phyloP scores from a whole-genome alignment of 2,329 filamentous ascomycete genomes.

The Diplodia intermedia region DNA sequence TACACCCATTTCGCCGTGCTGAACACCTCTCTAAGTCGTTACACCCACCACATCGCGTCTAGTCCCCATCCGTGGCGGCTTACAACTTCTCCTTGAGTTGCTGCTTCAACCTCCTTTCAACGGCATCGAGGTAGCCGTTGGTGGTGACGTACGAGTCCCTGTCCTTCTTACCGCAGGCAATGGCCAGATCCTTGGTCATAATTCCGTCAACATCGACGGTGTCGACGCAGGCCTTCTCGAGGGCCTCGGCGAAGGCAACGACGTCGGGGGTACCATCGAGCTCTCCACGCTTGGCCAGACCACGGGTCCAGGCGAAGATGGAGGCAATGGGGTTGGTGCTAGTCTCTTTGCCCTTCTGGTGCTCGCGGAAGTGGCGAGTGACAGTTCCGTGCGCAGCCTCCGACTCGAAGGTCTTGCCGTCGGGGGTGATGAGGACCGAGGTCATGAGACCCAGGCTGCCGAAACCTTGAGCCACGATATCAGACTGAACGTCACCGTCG shows the following conservation, averaged over 20 bases:
- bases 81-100: slow-evolving; percentile 80
- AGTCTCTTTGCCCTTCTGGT: slow-evolving; percentile 97
- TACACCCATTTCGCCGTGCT: slow-evolving; percentile 5
- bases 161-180: slow-evolving; percentile 87
- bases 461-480: slow-evolving; percentile 97
- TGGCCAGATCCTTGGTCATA: slow-evolving; percentile 99
- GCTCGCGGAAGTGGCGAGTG: slow-evolving; percentile 97
- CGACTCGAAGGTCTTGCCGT: slow-evolving; percentile 95
- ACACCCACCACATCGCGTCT: background rate
- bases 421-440: slow-evolving; percentile 93
- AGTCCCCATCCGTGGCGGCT: background rate
- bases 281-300: slow-evolving; percentile 89
- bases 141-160: slow-evolving; percentile 90
- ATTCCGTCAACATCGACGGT: slow-evolving; percentile 92
- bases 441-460: slow-evolving; percentile 98
- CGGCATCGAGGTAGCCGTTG: slow-evolving; percentile 84
- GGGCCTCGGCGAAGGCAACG: slow-evolving; percentile 85
- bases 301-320: slow-evolving; percentile 98
- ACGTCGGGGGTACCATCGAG: slow-evolving; percentile 93
- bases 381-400: slow-evolving; percentile 98
- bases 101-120: slow-evolving; percentile 86
- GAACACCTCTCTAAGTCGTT: background rate
- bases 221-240: slow-evolving; percentile 93
- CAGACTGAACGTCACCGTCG: slow-evolving; percentile 98
- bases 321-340: slow-evolving; percentile 98